Base-by-base conservation (phyloP, 768 basidiomycete genomes). In the Lactarius indigo region DNA sequence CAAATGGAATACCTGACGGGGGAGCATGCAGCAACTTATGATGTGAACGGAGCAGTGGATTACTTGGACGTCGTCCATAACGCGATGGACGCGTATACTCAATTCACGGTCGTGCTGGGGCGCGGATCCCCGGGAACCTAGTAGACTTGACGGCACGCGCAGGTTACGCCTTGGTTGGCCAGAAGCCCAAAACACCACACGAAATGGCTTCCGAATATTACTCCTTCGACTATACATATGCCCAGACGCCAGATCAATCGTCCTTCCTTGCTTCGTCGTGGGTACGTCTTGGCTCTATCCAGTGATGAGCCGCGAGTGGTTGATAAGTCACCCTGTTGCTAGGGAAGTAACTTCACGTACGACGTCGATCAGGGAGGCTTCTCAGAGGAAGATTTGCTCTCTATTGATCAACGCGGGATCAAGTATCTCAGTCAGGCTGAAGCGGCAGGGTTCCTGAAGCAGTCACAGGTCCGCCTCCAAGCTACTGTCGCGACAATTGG, bases 321-420 rank as follows among this genome's bases (percentile, higher is more conserved):
- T 59, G n/a, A 59, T 33, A 33, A 1, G 23, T 15, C 28, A 4
- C 10, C 13, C n/a, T 50, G 23, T 50, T 50, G 12, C 12, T 6
- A 87, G 86, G 83, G 81, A 57, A 85, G 87, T 70, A 89, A 89
- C 71, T 86, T 82, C 67, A 88, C 88, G 12, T 81, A 33, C 54
- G 42, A 59, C 54, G 26, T 42, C 39, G 58, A 33, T 30, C 55
- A 15, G 65, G 86, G 85, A 42, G 87, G 86, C 1, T 89, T 86
- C 70, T 85, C 86, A 0, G 80, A 79, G 15, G 76, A 75, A 17
- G 84, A 88, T 42, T 41, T 55, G 41, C 64, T 26, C 28, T 44
- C 54, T 9, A 79, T 86, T 55, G 88, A 90, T 69, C 85, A 81
- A 63, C 81, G 86, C 23, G 87, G 88, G 0, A 88, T 85, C 79